Base-by-base conservation (phyloP, 495 filamentous ascomycete genomes). In the Bryoglossum gracile region DNA sequence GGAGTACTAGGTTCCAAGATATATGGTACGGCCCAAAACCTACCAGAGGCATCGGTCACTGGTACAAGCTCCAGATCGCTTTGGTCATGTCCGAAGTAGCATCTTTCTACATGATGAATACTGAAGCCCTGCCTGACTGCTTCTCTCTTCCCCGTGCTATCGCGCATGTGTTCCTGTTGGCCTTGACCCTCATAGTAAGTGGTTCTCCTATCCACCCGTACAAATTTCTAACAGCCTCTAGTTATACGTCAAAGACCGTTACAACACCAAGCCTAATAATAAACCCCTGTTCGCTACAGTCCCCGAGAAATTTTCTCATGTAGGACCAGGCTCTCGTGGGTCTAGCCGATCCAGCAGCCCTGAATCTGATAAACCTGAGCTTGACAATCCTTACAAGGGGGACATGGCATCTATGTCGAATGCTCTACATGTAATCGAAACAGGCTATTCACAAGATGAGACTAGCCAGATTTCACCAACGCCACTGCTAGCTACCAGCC, bases 1-100 rank as follows among this genome's bases (percentile, higher is more conserved):
- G 86, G 84, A 90, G 89, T 53, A 84, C 84, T 5, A 76, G 74
- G 46, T 70, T 87, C 57, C 72, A 74, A 50, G 65, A 83, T 52
- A 79, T 80, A 56, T 66, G 80, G n/a, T 71, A 75, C 44, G 79
- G 82, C 18, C 72, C 70, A 33, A 79, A 72, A 22, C 78, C 82
- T 45, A 76, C 90, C 45, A 64, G 69, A 8, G 85, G 87, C 0
- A 70, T 84, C 9, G 62, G 65, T 4, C 74, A 81, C 44, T 87
- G 84, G 70, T 88, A 91, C 57, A 70, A 76, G 42, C 71, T 80
- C 13, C 86, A 92, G 51, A 57, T 76, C 14, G 66, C 87, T 38
- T 66, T 80, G 18, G 62, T 89, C 32, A 65, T 75, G 6, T 57
- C 77, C 47, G 77, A 86, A 43, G 71, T 72, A 42, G 60, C 71